Evolutionary conservation across 2,329 filamentous ascomycete species (phyloP).

Genomic region (Fusarium dimerum): DNA sequence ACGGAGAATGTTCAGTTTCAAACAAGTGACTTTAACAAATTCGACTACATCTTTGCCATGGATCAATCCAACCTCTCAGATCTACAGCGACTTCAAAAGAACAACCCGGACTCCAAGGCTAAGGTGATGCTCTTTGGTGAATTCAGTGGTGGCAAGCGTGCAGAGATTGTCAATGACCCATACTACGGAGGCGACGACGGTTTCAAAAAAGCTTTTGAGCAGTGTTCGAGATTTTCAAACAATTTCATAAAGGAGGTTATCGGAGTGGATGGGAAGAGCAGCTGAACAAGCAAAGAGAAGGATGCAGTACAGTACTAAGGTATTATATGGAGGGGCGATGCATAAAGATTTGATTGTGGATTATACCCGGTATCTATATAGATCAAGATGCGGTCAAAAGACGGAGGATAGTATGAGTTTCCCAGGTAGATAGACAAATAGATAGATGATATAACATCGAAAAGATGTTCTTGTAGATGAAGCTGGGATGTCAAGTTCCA

Average conservation of each 20-base stretch:
- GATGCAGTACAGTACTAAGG: not conserved
- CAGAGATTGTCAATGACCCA: slow-evolving; percentile 80
- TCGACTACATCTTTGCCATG: slow-evolving; percentile 97
- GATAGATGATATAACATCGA: no score
- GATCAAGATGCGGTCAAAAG: slow-evolving; percentile 10
- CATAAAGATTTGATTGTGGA: slow-evolving; percentile 5
- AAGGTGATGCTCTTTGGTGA: slow-evolving; percentile 84
- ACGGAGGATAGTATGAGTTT: not conserved
- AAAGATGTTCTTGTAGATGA: no score
- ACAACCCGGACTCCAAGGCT: slow-evolving; percentile 59
- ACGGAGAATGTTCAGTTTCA: slow-evolving; percentile 43
- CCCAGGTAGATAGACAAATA: no score
- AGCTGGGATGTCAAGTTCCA: no score
- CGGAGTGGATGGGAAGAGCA: slow-evolving; percentile 15
- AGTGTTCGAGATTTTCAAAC: slow-evolving; percentile 73
- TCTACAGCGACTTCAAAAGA: slow-evolving; percentile 60
- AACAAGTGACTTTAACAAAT: slow-evolving; percentile 73
- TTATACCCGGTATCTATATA: slow-evolving; percentile 29
- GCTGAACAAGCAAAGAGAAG: not conserved
- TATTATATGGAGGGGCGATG: not conserved
- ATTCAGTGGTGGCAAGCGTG: slow-evolving; percentile 63
- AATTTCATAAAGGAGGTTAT: slow-evolving; percentile 68
- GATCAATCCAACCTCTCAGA: slow-evolving; percentile 79
- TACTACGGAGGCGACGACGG: slow-evolving; percentile 88
- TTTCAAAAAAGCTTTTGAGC: slow-evolving; percentile 84